Evolutionary conservation across 2,329 filamentous ascomycete species (phyloP).

Genomic region (Fusarium sacchari): DNA sequence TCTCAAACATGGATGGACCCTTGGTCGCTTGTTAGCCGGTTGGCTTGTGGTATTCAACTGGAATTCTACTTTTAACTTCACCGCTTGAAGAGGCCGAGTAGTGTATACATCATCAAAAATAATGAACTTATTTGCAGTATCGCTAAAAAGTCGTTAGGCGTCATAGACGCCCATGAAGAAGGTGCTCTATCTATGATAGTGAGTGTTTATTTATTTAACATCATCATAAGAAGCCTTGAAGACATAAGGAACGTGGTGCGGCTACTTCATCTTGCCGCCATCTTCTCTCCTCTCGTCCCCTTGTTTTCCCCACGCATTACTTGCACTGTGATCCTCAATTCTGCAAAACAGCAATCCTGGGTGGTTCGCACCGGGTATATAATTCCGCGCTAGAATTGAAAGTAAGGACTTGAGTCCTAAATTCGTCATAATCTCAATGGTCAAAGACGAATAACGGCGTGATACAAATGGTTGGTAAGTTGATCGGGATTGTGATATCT

Average conservation of each 20-base stretch:
- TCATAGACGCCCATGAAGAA: conserved; percentile 22
- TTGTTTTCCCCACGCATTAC: conserved; percentile 16
- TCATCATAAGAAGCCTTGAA: conserved; percentile 31
- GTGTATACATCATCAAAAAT: conserved; percentile 10
- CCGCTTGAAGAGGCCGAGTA: background rate
- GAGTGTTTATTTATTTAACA: conserved; percentile 30
- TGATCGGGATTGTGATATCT: conserved; percentile 2
- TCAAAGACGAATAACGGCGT: conserved; percentile 6
- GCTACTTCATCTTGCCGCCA: conserved; percentile 3
- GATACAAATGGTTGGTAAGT: background rate
- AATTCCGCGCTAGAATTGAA: conserved; percentile 41
- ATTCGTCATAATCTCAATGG: conserved; percentile 26
- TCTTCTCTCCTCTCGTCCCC: background rate
- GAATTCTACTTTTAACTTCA: conserved; percentile 17
- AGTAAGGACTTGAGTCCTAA: conserved; percentile 23
- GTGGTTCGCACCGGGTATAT: conserved; percentile 43
- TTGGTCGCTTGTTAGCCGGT: background rate
- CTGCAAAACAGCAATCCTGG: conserved; percentile 29
- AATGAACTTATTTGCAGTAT: conserved; percentile 21
- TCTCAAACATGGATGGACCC: background rate
- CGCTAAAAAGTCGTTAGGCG: conserved; percentile 35
- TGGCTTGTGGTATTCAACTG: background rate
- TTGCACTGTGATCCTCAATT: conserved; percentile 23
- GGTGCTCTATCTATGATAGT: conserved; percentile 36
- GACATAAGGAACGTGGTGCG: conserved; percentile 27